Evolutionary conservation across 495 filamentous ascomycete genomes (phyloP).

Genomic region (Talaromyces stipitatus): DNA sequence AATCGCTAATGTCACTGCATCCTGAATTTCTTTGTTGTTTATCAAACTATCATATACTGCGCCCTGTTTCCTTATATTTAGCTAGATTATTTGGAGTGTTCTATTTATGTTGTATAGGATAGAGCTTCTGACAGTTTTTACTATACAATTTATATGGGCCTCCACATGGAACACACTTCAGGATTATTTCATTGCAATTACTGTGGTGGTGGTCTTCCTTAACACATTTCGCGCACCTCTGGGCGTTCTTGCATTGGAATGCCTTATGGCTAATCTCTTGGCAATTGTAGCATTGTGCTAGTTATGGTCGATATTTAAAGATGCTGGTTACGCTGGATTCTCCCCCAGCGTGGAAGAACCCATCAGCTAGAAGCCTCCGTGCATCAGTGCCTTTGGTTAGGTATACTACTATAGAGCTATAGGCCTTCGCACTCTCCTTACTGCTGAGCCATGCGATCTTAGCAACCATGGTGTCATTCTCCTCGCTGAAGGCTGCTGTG

Average conservation of each 20-base stretch:
- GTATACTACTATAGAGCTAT: constrained; percentile 28
- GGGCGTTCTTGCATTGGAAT: constrained; percentile 17
- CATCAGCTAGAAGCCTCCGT: constrained; percentile 16
- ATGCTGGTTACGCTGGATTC: constrained; percentile 21
- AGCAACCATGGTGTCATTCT: constrained; percentile 15
- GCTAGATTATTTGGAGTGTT: constrained; percentile 17
- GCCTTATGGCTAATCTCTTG: constrained; percentile 21
- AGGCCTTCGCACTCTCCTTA: constrained; percentile 19
- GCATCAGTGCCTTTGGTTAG: constrained; percentile 20
- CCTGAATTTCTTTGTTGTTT: constrained; percentile 16
- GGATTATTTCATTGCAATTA: constrained; percentile 12
- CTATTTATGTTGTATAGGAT: constrained; percentile 18
- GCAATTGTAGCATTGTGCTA: constrained; percentile 20
- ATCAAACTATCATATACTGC: constrained; percentile 19
- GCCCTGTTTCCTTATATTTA: constrained; percentile 23
- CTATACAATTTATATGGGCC: constrained; percentile 23
- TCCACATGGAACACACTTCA: constrained; percentile 18
- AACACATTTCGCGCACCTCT: constrained; percentile 21
- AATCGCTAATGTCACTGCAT: constrained; percentile 15
- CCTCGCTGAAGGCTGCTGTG: constrained; percentile 11
- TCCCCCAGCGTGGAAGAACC: constrained; percentile 18
- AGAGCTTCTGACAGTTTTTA: constrained; percentile 21
- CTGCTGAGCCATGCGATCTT: constrained; percentile 26
- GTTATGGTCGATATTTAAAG: constrained; percentile 19
- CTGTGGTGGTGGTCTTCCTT: constrained; percentile 18